phyloP scores from a whole-genome alignment of 345 rosid species.

The Gossypium longicalyx region DNA sequence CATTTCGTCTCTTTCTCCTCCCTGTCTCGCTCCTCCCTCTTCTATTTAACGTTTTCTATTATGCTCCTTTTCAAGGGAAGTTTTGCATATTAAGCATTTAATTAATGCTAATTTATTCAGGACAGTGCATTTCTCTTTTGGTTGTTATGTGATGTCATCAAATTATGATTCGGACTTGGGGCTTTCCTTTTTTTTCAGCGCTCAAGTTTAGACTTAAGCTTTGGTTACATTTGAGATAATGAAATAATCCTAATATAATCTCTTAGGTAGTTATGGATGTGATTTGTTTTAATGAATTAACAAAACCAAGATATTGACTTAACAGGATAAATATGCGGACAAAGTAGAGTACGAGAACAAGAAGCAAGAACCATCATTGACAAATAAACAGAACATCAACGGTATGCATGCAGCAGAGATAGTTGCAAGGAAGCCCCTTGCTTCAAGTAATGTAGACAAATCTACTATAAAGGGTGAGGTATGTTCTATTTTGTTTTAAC shows the following conservation, averaged over 20 bases:
- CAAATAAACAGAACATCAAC: conserved; percentile 33
- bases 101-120: no score
- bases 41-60: no score
- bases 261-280: neutral
- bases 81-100: no score
- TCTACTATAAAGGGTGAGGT: conserved; percentile 69
- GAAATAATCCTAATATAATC: neutral
- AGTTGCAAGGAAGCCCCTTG: conserved; percentile 9
- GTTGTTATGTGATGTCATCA: no score
- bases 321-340: conserved; percentile 36
- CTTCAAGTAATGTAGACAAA: conserved; percentile 43
- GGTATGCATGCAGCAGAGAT: conserved; percentile 27
- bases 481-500: conserved; percentile 19
- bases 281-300: neutral
- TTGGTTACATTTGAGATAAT: no score
- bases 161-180: no score
- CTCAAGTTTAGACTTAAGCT: no score
- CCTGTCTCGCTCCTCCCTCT: no score
- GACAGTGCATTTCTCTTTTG: no score
- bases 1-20: no score
- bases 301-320: neutral
- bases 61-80: no score
- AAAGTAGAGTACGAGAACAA: conserved; percentile 28
- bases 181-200: no score
- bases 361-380: conserved; percentile 32